Evolutionary conservation across 2,329 filamentous ascomycete genomes (phyloP).

Genomic region (Coniosporium tulheliwenetii): DNA sequence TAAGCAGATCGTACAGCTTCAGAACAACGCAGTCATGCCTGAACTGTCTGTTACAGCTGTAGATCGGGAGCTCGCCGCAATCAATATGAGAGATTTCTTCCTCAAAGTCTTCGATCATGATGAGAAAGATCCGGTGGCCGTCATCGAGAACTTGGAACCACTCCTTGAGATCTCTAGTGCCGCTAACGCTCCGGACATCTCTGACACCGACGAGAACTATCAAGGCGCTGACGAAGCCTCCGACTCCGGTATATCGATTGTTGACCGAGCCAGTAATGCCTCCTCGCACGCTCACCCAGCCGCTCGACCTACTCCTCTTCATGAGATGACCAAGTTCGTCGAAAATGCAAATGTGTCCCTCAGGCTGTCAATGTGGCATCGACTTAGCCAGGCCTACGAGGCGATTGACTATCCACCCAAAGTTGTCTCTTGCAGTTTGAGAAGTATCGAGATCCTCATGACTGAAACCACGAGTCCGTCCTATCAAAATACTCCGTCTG

Average conservation of each 20-base stretch:
- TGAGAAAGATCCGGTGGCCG: conserved; percentile 59
- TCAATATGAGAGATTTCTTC: conserved; percentile 96
- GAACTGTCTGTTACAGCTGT: conserved; percentile 71
- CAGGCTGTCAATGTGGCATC: conserved; percentile 76
- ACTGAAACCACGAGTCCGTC: conserved; percentile 48
- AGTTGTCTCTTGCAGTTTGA: conserved; percentile 72
- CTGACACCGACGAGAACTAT: neutral
- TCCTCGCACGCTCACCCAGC: neutral
- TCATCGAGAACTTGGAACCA: conserved; percentile 87
- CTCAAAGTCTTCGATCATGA: conserved; percentile 76
- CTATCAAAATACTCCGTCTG: conserved; percentile 37
- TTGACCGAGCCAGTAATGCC: neutral
- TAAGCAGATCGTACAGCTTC: conserved; percentile 41
- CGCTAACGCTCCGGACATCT: neutral
- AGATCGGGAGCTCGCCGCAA: conserved; percentile 77
- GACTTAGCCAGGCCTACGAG: conserved; percentile 77
- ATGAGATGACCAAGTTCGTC: conserved; percentile 73
- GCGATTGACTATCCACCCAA: conserved; percentile 76
- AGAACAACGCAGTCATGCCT: conserved; percentile 80
- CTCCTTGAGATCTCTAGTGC: conserved; percentile 56
- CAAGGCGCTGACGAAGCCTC: neutral
- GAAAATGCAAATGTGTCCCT: conserved; percentile 67
- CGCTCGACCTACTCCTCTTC: neutral
- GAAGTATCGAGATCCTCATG: conserved; percentile 72
- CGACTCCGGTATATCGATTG: too few relatives aligned